A percentile compares a stretch with the other conserved stretches of the same genome.
Evolutionary conservation across 352 stramenopile genomes (phyloP).

Genomic region (Phytophthora nicotianae): DNA sequence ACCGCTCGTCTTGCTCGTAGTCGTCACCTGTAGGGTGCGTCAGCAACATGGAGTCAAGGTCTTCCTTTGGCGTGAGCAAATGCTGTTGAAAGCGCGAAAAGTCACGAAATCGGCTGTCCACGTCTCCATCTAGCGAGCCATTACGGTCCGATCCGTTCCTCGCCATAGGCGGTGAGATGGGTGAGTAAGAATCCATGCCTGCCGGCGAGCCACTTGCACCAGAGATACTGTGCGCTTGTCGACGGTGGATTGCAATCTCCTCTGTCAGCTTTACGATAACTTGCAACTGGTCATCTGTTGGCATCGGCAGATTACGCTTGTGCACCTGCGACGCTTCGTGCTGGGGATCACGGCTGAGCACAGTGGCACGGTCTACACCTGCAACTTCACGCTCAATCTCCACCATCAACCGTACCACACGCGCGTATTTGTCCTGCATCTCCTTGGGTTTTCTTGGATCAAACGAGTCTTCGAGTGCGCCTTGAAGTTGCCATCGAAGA

Average conservation of each 20-base stretch:
- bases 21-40: slow-evolving; percentile 41
- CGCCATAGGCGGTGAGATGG: slow-evolving; percentile 42
- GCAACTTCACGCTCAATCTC: slow-evolving; percentile 88
- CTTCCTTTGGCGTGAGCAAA: slow-evolving; percentile 75
- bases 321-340: slow-evolving; percentile 37
- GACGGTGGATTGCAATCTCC: slow-evolving; percentile 73
- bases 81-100: slow-evolving; percentile 90
- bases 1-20: slow-evolving; percentile 48
- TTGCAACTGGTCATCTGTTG: slow-evolving; percentile 84
- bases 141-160: slow-evolving; percentile 23
- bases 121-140: slow-evolving; percentile 46
- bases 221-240: slow-evolving; percentile 47
- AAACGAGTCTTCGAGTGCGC: slow-evolving; percentile 83
- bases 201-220: slow-evolving; percentile 23
- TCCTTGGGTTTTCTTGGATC: slow-evolving; percentile 77
- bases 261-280: slow-evolving; percentile 83
- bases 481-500: slow-evolving; percentile 88
- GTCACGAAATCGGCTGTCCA: slow-evolving; percentile 78
- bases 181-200: slow-evolving; percentile 37
- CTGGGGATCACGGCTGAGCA: slow-evolving; percentile 60
- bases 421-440: slow-evolving; percentile 88
- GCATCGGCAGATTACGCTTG: slow-evolving; percentile 75
- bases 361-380: slow-evolving; percentile 61
- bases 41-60: slow-evolving; percentile 56
- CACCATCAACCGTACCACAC: slow-evolving; percentile 84